Conservation (phyloP, 768 basidiomycete species). For the Podaxis sp. region DNA sequence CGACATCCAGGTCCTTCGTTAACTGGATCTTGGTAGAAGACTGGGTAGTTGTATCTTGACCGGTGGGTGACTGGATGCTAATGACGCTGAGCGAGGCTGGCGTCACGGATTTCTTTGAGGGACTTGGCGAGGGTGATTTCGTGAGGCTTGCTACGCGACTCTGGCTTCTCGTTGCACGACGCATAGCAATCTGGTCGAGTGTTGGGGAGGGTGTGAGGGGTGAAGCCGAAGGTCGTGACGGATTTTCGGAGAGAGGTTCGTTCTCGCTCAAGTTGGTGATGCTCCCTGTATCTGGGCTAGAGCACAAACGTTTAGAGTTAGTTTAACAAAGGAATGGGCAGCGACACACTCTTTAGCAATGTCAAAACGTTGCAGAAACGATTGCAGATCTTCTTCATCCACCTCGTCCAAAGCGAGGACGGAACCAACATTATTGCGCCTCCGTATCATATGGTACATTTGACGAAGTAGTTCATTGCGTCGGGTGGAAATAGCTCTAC, state of each 20-base stretch:
- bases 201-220: slow-evolving; percentile 15
- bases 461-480: slow-evolving; percentile 71
- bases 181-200: neutral
- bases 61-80: neutral
- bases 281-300: slow-evolving; percentile 40
- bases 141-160: slow-evolving; percentile 6
- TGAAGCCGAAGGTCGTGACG: slow-evolving; percentile 15
- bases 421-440: slow-evolving; percentile 44
- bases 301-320: slow-evolving; percentile 12
- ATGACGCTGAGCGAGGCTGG: neutral
- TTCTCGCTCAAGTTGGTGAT: slow-evolving; percentile 34
- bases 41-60: neutral
- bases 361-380: slow-evolving; percentile 15
- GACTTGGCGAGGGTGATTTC: slow-evolving; percentile 11
- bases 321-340: neutral
- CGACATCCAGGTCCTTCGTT: slow-evolving; percentile 17
- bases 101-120: neutral
- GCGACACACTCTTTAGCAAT: slow-evolving; percentile 22
- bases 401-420: slow-evolving; percentile 28
- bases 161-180: slow-evolving; percentile 11
- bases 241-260: slow-evolving; percentile 21
- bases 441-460: slow-evolving; percentile 66
- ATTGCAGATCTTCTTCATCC: slow-evolving; percentile 12
- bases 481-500: slow-evolving; percentile 59
- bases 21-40: slow-evolving; percentile 1